Evolutionary conservation across 345 rosid species (phyloP).

Genomic region (Populus deltoides): DNA sequence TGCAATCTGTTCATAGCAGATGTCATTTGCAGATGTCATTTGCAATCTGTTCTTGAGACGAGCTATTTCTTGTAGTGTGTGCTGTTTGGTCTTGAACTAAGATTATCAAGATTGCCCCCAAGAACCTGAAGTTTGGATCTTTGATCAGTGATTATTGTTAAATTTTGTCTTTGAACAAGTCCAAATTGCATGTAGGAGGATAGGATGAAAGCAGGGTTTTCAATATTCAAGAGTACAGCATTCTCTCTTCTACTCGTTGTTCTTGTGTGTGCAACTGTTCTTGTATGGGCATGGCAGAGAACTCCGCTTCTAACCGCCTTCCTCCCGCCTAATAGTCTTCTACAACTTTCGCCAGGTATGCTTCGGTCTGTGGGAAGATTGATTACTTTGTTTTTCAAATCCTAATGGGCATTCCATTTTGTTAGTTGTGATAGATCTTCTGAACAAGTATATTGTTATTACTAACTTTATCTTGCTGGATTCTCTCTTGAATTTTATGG

Average conservation of each 20-base stretch:
- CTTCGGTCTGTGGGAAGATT: background rate
- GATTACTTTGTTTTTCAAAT: background rate
- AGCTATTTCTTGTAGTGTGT: too few relatives aligned
- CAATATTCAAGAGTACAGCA: constrained; percentile 42
- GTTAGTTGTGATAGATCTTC: background rate
- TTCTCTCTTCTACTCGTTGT: constrained; percentile 54
- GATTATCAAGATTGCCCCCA: too few relatives aligned
- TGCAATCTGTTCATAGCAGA: too few relatives aligned
- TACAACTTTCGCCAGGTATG: constrained; percentile 53
- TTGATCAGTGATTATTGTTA: too few relatives aligned
- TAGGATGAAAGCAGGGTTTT: constrained; percentile 57
- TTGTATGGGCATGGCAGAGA: constrained; percentile 63
- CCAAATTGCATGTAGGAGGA: too few relatives aligned
- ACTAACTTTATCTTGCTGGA: background rate
- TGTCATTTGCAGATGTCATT: too few relatives aligned
- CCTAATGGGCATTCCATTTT: constrained; percentile 6
- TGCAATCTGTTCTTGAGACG: too few relatives aligned
- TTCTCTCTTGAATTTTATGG: background rate
- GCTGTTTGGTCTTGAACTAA: too few relatives aligned
- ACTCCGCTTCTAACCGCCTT: constrained; percentile 41
- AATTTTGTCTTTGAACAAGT: too few relatives aligned
- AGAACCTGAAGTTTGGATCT: too few relatives aligned
- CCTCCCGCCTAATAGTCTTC: constrained; percentile 43
- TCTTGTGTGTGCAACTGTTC: constrained; percentile 47
- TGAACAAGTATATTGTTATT: background rate